Percentiles rank a stretch among this genome's conserved stretches.
These are phyloP conservation scores for Paxillus involutus DNA, from an alignment of 768 basidiomycete species.

Conservation along the genomic window DNA sequence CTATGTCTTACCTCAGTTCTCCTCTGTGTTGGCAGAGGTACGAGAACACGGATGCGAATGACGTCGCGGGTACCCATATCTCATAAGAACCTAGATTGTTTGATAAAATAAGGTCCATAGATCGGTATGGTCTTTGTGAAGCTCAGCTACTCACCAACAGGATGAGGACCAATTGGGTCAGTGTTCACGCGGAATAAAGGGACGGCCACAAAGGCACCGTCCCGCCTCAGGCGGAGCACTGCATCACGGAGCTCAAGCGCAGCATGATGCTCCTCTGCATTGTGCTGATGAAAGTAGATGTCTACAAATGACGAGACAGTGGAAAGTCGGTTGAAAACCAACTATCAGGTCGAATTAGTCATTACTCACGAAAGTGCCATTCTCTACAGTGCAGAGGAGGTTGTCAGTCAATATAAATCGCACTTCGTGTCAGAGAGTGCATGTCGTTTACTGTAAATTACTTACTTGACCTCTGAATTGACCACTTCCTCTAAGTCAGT, in stretches of 20 bases:
- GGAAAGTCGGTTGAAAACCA: background rate
- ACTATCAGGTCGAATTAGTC: background rate
- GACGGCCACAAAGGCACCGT: constrained; percentile 80
- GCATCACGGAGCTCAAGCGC: constrained; percentile 72
- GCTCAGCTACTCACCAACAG: constrained; percentile 52
- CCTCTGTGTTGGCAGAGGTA: constrained; percentile 72
- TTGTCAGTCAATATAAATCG: background rate
- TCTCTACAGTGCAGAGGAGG: constrained; percentile 43
- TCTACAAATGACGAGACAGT: constrained; percentile 39
- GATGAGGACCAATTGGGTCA: constrained; percentile 72
- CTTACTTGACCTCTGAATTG: constrained; percentile 62
- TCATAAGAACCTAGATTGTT: constrained; percentile 66
- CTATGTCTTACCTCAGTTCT: constrained; percentile 52
- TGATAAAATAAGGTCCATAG: background rate
- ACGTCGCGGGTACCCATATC: constrained; percentile 76
- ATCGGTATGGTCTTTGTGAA: background rate
- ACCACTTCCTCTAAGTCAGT: constrained; percentile 59
- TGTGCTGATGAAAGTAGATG: constrained; percentile 77
- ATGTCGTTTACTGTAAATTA: background rate
- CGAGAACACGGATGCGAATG: constrained; percentile 74
- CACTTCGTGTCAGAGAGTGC: background rate
- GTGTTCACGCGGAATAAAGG: constrained; percentile 72
- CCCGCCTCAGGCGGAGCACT: constrained; percentile 64
- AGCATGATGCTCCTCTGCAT: constrained; percentile 57
- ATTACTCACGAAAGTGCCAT: constrained; percentile 73